Base-by-base conservation (phyloP, 305 asterid species). In the Striga hermonthica region DNA sequence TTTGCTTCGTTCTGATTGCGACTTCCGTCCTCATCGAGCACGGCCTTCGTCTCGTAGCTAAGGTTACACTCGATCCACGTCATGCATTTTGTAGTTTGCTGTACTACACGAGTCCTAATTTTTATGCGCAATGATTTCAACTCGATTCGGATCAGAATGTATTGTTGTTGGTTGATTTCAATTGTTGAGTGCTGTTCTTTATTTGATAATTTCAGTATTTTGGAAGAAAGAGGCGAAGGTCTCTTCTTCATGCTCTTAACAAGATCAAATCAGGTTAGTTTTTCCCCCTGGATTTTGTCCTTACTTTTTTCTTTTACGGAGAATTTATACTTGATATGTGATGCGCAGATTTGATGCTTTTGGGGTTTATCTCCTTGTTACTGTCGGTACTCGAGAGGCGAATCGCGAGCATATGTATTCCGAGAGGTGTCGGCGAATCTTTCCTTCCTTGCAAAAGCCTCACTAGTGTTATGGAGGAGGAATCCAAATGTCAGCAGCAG, bases 351-450 rank as follows among this genome's bases (percentile, higher is more conserved):
- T 73, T 89, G 83, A 35, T 86, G 86, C 91, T 86, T 66, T 67
- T 86, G 83, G 96, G 96, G 63, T 89, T 89, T 66, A 75, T 89
- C 65, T 89, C 95, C 35, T 80, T 84, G 82, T 60, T 83, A 50
- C 76, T 86, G 55, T 79, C 88, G 10, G 80, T 84, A 38, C 56
- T 63, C 35, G 85, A 84, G 72, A 83, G 34, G 83, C 76, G 64
- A 35, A 79, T 89, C 67, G 75, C 91, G 37, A 79, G 54, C 4
- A 84, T 84, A 28, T 86, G 95, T 49, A 77, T 84, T 48, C 86
- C 88, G 0, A 66, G 75, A 55, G 71, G 69, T 14, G 75, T 64
- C 12, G 78, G 76, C 1, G 78, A 86, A 13, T 66, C 82, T 9
- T 89, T 88, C 66, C 91, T 89, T 74, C 95, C 96, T 58, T 86